A percentile compares a stretch with the other conserved stretches of the same genome.
These are phyloP conservation scores for Protomyces gravidus DNA, from an alignment of 1,139 yeast genomes.

Conservation along the genomic window DNA sequence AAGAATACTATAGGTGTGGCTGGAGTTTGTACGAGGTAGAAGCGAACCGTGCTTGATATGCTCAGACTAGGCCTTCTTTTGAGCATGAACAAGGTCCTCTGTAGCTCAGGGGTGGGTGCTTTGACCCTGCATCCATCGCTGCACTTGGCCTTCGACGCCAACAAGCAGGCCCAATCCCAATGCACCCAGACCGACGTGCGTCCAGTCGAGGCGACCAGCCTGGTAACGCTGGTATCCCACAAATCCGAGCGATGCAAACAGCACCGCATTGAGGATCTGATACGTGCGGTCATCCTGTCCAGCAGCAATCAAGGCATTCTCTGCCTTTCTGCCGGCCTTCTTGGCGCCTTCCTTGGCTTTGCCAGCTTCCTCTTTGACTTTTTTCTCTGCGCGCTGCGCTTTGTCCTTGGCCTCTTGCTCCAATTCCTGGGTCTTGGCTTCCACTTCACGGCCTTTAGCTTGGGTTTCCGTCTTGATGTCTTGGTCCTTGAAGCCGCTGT, in stretches of 20 bases:
- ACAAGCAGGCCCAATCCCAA: conserved; percentile 24
- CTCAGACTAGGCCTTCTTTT: too few relatives aligned
- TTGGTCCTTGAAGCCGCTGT: conserved; percentile 18
- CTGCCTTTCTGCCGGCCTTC: conserved; percentile 22
- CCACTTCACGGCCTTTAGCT: conserved; percentile 18
- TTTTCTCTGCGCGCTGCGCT: background rate
- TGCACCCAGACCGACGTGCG: conserved; percentile 11
- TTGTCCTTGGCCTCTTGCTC: conserved; percentile 4
- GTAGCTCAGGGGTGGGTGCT: too few relatives aligned
- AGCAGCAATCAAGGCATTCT: conserved; percentile 10
- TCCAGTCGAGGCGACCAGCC: conserved; percentile 16
- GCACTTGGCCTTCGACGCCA: conserved; percentile 17
- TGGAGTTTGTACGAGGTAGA: too few relatives aligned
- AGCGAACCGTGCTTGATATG: too few relatives aligned
- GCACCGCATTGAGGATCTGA: conserved; percentile 12
- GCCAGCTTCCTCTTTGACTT: conserved; percentile 1
- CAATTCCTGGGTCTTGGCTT: conserved; percentile 12
- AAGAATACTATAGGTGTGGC: too few relatives aligned
- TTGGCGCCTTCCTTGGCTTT: conserved; percentile 4
- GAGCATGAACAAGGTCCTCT: too few relatives aligned
- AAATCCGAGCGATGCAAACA: conserved; percentile 18
- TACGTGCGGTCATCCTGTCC: conserved; percentile 23
- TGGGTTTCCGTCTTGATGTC: conserved; percentile 25
- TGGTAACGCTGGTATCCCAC: conserved; percentile 19
- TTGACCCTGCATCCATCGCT: conserved; percentile 23